phyloP scores from a whole-genome alignment of 345 rosid species.

The Cardiospermum halicacabum region DNA sequence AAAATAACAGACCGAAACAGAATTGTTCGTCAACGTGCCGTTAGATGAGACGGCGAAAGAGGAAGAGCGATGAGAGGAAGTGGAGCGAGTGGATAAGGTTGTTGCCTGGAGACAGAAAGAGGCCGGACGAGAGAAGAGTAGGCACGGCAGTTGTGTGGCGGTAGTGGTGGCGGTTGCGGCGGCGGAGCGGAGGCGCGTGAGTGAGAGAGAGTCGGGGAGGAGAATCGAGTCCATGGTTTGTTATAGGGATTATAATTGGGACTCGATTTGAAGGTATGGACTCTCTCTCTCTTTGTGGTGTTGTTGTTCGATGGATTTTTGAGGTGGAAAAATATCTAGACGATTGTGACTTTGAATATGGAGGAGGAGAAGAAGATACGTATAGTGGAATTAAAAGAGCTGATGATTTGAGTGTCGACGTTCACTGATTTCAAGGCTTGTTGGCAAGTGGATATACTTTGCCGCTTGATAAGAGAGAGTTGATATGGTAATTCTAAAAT shows the following conservation, averaged over 20 bases:
- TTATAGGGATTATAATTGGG: not conserved
- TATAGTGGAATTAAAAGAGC: no score
- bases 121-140: conserved; percentile 24
- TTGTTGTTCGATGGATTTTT: no score
- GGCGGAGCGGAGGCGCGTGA: conserved; percentile 33
- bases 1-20: conserved; percentile 42
- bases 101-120: conserved; percentile 13
- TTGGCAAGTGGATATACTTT: no score
- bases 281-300: not conserved
- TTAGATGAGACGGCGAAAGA: conserved; percentile 28
- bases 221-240: conserved; percentile 40
- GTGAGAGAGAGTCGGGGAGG: conserved; percentile 21
- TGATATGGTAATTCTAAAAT: no score
- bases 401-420: no score
- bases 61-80: conserved; percentile 25
- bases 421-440: no score
- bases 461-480: no score
- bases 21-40: conserved; percentile 51
- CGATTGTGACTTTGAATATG: no score
- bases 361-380: no score
- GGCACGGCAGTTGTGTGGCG: conserved; percentile 28
- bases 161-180: conserved; percentile 13
- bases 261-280: not conserved
- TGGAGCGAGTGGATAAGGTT: conserved; percentile 9
- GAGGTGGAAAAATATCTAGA: no score